Evolutionary conservation across 2,329 filamentous ascomycete species (phyloP).

Genomic region (Hypoxylon sp.): DNA sequence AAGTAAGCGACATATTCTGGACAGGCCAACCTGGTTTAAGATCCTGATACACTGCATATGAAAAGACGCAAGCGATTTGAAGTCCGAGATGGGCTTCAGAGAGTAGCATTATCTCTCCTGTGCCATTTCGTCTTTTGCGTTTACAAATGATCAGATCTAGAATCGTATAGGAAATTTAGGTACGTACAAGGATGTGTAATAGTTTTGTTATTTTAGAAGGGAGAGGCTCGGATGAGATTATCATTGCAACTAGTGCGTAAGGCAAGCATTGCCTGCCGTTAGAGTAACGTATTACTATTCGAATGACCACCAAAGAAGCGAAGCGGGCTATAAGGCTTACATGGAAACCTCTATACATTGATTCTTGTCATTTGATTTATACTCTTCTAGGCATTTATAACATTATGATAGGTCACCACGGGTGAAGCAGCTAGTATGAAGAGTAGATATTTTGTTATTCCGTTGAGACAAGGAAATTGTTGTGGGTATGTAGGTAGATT

Average conservation of each 20-base stretch:
- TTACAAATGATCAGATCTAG: too few relatives aligned
- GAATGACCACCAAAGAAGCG: neutral
- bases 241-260: too few relatives aligned
- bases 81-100: too few relatives aligned
- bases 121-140: neutral
- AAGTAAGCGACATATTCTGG: neutral
- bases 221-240: too few relatives aligned
- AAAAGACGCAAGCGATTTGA: neutral
- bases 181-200: too few relatives aligned
- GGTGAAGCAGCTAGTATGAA: neutral
- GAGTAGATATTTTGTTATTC: constrained; percentile 7
- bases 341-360: neutral
- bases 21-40: neutral
- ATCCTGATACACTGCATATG: neutral
- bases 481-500: constrained; percentile 29
- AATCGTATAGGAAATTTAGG: too few relatives aligned
- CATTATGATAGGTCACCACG: neutral
- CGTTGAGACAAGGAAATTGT: constrained; percentile 30
- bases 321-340: neutral
- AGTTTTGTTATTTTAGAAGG: too few relatives aligned
- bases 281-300: neutral
- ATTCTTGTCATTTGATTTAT: neutral
- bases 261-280: neutral
- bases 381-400: neutral
- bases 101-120: neutral